Base-by-base conservation (phyloP, 768 basidiomycete genomes). In the Lactarius hengduanensis region DNA sequence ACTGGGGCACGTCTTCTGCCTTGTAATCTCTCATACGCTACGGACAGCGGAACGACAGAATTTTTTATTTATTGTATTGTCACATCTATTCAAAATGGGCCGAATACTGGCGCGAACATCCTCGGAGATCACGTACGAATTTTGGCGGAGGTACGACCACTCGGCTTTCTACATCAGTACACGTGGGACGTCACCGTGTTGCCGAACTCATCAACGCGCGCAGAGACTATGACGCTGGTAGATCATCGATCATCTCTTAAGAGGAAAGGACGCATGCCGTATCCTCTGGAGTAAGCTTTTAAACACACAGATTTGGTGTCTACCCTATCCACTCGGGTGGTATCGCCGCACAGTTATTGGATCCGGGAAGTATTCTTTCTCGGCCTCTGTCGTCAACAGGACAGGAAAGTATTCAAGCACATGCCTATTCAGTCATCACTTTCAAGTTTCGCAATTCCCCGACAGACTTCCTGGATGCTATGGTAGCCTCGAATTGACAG, bases 21-120 rank as follows among this genome's bases (percentile, higher is more conserved):
- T 56, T 43, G 50, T 54, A 36, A 56, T 18, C 22, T 32, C n/a
- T 26, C 38, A 62, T 45, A 56, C 34, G 32, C 34, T 26, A 16
- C n/a, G 30, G 26, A 36, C 30, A 32, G 32, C 16, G 18, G 16
- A 53, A 36, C 2, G 40, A 60, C 53, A 40, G 22, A 40, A 32
- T n/a, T 36, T 55, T 56, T 58, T n/a, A n/a, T 67, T 63, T 47
- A 54, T 22, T 66, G 6, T 56, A 54, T 22, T 62, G 3, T 34
- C 59, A 55, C 6, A n/a, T 55, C 40, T 26, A 13, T 59, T 47
- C 57, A 36, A 26, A 20, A 16, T 26, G 30, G 20, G 40, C 18
- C 38, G 30, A 41, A 59, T 47, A 47, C 56, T 34, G 55, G 8
- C 28, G 40, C 43, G 18, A n/a, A 18, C 32, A 11, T 40, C 57